phyloP scores from a whole-genome alignment of 2,329 filamentous ascomycete genomes.

The Sphaceloma murrayae region DNA sequence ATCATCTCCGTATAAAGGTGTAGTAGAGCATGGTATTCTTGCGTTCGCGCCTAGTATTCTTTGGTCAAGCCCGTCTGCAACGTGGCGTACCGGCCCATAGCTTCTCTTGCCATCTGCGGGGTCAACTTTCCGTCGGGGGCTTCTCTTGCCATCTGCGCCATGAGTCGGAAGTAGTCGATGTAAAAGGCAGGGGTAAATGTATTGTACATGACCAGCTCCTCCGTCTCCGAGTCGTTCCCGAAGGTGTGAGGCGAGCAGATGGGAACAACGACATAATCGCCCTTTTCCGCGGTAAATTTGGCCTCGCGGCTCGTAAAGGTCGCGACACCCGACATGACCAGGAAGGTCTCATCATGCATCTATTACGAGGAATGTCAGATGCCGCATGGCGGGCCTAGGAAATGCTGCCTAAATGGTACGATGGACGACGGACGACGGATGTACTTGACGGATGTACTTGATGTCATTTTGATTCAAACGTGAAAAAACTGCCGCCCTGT shows the following conservation, averaged over 20 bases:
- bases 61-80: too few species aligned
- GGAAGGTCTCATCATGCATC: conserved; percentile 51
- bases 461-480: too few species aligned
- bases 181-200: conserved; percentile 50
- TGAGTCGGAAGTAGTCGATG: conserved; percentile 42
- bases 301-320: conserved; percentile 41
- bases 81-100: neutral
- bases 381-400: neutral
- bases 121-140: conserved; percentile 45
- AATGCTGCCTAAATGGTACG: neutral
- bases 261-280: conserved; percentile 48
- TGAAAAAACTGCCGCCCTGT: too few species aligned
- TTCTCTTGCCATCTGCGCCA: conserved; percentile 39
- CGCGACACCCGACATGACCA: conserved; percentile 43
- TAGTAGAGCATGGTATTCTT: too few species aligned
- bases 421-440: neutral
- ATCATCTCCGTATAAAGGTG: too few species aligned
- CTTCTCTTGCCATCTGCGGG: conserved; percentile 18
- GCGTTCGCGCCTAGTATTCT: too few species aligned
- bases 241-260: conserved; percentile 48
- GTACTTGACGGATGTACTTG: too few species aligned
- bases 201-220: conserved; percentile 48
- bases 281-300: conserved; percentile 35
- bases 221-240: conserved; percentile 42
- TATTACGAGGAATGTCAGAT: conserved; percentile 21